A percentile compares a stretch with the other conserved stretches of the same genome.
Conservation (phyloP, 495 filamentous ascomycete species). For the Chaetomium tenue region DNA sequence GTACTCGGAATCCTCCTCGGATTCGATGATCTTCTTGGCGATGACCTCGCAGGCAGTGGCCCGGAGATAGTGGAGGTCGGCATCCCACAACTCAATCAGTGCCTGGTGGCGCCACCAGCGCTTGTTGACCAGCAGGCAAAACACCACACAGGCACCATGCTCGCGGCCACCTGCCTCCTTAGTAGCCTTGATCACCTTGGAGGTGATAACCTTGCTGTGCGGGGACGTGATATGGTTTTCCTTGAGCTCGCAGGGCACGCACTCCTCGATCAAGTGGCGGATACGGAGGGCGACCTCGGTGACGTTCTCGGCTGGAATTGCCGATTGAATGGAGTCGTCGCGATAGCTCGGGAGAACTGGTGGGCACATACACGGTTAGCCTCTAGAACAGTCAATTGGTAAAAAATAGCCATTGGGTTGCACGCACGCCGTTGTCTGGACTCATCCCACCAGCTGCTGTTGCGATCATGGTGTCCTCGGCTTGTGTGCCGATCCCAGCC, state of each 20-base stretch:
- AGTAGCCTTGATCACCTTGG: conserved; percentile 72
- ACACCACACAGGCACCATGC: conserved; percentile 71
- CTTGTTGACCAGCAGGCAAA: conserved; percentile 81
- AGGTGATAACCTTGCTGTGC: conserved; percentile 81
- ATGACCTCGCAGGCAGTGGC: conserved; percentile 90
- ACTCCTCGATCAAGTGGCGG: conserved; percentile 86
- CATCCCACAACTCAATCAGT: conserved; percentile 81
- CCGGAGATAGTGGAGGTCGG: conserved; percentile 74
- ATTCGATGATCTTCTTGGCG: conserved; percentile 90
- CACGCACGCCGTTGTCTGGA: conserved; percentile 42
- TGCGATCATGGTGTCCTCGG: conserved; percentile 33
- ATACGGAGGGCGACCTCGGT: conserved; percentile 84
- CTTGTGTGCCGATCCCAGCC: conserved; percentile 45
- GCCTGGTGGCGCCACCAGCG: conserved; percentile 89
- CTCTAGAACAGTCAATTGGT: not conserved
- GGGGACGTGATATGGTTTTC: conserved; percentile 66
- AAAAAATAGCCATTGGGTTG: not conserved
- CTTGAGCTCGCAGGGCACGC: conserved; percentile 83
- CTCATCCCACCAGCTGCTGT: conserved; percentile 38
- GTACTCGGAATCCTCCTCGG: conserved; percentile 70
- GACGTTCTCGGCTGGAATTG: conserved; percentile 67
- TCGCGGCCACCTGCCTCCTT: conserved; percentile 76
- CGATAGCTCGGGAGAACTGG: conserved; percentile 63
- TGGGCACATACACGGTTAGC: not conserved
- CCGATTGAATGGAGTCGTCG: conserved; percentile 53